Conservation (phyloP, 371 early-diverging fungal species). For the Actinomortierella ambigua region DNA sequence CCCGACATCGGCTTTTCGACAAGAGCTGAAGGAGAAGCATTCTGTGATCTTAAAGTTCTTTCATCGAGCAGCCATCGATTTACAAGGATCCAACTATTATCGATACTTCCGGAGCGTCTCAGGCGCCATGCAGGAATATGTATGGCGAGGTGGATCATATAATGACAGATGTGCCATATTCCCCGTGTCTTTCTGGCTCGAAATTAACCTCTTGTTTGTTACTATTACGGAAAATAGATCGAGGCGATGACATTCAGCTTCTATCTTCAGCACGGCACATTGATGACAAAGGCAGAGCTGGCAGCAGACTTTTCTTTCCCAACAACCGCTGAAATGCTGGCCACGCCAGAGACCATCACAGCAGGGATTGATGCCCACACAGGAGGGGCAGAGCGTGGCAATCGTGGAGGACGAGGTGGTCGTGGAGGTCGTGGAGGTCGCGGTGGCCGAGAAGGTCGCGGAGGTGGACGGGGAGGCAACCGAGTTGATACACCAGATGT, state of each 20-base stretch:
- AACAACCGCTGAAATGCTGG: constrained; percentile 22
- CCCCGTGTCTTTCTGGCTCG: background rate
- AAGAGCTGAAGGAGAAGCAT: constrained; percentile 56
- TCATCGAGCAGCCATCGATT: constrained; percentile 50
- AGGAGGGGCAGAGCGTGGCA: constrained; percentile 11
- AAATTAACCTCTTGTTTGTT: constrained; percentile 4
- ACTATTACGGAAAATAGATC: constrained; percentile 51
- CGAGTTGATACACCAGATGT: background rate
- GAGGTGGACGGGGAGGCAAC: background rate
- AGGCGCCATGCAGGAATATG: constrained; percentile 61
- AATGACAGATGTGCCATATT: background rate
- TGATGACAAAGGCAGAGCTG: constrained; percentile 54
- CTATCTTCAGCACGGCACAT: constrained; percentile 51
- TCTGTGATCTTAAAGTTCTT: constrained; percentile 57
- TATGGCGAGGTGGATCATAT: constrained; percentile 11
- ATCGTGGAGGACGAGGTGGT: constrained; percentile 17
- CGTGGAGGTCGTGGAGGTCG: constrained; percentile 36
- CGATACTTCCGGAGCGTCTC: constrained; percentile 57
- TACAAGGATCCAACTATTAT: constrained; percentile 57
- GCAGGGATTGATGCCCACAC: constrained; percentile 11
- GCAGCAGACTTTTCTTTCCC: constrained; percentile 50
- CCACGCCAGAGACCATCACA: constrained; percentile 28
- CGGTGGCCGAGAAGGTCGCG: constrained; percentile 6
- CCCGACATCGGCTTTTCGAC: constrained; percentile 21
- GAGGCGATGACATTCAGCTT: constrained; percentile 66